These are phyloP conservation scores for Alloteropsis angusta DNA, from an alignment of 202 grass and related monocot genomes.

Conservation along the genomic window DNA sequence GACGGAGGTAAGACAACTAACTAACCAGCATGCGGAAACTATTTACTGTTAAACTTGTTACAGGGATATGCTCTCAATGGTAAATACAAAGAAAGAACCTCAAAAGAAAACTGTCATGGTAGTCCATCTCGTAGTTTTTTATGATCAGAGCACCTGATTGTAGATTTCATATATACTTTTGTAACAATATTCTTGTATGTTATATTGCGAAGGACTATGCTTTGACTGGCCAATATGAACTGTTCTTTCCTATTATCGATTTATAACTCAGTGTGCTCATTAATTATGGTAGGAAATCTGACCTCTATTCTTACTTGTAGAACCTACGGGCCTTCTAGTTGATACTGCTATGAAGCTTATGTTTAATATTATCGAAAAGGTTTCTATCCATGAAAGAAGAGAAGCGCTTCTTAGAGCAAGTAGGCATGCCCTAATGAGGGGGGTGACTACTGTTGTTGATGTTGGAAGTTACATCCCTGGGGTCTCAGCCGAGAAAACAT, in stretches of 20 bases:
- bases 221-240: neutral
- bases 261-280: neutral
- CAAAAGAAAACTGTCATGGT: too few species aligned
- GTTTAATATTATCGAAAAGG: constrained; percentile 42
- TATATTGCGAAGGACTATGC: neutral
- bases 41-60: too few species aligned
- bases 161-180: neutral
- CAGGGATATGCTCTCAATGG: too few species aligned
- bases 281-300: neutral
- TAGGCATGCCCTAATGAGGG: constrained; percentile 58
- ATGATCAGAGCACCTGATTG: neutral
- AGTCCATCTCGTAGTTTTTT: too few species aligned
- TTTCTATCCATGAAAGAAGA: constrained; percentile 50
- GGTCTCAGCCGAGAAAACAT: constrained; percentile 29
- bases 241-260: neutral
- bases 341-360: constrained; percentile 82
- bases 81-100: too few species aligned
- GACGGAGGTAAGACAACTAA: constrained; percentile 53
- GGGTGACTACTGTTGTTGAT: constrained; percentile 83
- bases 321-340: constrained; percentile 69
- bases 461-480: constrained; percentile 71
- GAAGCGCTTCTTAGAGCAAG: constrained; percentile 66
- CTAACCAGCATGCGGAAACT: neutral
- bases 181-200: too few species aligned
- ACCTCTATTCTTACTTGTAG: constrained; percentile 30